Evolutionary conservation across 148 eudicot species (phyloP), one percentile per base, ranked within the genome.

Genomic region (Vaccinium darrowii): DNA sequence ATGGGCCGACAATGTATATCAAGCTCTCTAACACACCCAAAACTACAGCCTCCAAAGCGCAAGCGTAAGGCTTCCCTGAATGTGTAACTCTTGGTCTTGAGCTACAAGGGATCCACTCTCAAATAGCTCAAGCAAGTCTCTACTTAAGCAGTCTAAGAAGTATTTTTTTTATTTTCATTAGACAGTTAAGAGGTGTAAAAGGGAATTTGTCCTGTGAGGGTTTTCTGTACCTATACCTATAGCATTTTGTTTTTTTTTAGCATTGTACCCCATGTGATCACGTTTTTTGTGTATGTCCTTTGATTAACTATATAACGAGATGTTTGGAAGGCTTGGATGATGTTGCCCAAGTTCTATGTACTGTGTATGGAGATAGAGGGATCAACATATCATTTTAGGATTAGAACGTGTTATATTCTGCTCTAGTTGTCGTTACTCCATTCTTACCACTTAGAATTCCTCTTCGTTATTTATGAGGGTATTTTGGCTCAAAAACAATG

Each of bases 201-300:
- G 36, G 73, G 36, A 5, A 11, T 67, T 67, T 25, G 36, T 67
- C 15, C 73, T 0, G 15, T 67, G 36, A 67, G 15, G 39, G 2
- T 36, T 36, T 36, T 36, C 39, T 36, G 39, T 36, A 25, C 43
- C 11, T 63, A 67, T 25, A 6, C 78, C 63, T 6, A 25, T 52
- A 19, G 16, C 36, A 18, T 79, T 11, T 53, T 14, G 16, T 23
- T 79, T 39, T 15, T 15, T 27, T 77, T 78, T 13, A 8, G 56
- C 39, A 52, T 52, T 25, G 23, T 14, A 19, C 21, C 57, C 80
- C 9, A 57, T 23, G 5, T 51, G 36, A 23, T 78, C 57, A 19
- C 81, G 4, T 78, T 51, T 76, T 53, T 52, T 52, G 62, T 78
- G 81, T 39, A 27, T 52, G 33, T 78, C 81, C 39, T 76, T 76